phyloP scores from a whole-genome alignment of 345 rosid species.

The Eucalyptus microcorys region DNA sequence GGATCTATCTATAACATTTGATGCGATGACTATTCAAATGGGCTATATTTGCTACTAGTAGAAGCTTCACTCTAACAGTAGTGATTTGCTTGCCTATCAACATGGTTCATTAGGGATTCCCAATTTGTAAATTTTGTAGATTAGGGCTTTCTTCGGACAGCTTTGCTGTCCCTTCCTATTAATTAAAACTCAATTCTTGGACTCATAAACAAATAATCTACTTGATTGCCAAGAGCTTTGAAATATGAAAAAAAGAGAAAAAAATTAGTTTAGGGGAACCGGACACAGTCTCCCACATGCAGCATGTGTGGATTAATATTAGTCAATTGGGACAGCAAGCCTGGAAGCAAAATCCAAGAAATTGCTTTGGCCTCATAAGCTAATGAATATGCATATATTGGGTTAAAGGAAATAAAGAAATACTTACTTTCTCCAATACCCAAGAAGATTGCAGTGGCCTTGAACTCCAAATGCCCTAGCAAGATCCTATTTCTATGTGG shows the following conservation, averaged over 20 bases:
- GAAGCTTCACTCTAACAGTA: not conserved
- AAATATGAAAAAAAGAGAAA: not conserved
- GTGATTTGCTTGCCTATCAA: not conserved
- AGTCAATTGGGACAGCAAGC: conserved; percentile 16
- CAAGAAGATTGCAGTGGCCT: conserved; percentile 32
- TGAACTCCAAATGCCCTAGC: conserved; percentile 3
- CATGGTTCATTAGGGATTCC: not conserved
- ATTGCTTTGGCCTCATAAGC: not conserved
- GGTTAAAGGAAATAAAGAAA: not conserved
- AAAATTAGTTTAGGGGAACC: conserved; percentile 7
- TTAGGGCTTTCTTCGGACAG: not conserved
- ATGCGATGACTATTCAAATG: not conserved
- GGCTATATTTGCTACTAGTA: not conserved
- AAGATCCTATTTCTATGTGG: conserved; percentile 31
- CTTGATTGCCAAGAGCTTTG: conserved; percentile 6
- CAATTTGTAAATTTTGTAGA: not conserved
- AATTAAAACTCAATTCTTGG: not conserved
- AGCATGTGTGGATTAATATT: conserved; percentile 48
- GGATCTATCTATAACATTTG: not conserved
- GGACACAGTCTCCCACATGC: conserved; percentile 81
- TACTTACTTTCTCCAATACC: conserved; percentile 14
- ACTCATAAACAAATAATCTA: not conserved
- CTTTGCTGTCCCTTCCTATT: conserved; percentile 7
- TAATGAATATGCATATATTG: not conserved
- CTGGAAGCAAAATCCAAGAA: conserved; percentile 13